Evolutionary conservation across 2,329 filamentous ascomycete species (phyloP).

Genomic region (Camillea tinctor): DNA sequence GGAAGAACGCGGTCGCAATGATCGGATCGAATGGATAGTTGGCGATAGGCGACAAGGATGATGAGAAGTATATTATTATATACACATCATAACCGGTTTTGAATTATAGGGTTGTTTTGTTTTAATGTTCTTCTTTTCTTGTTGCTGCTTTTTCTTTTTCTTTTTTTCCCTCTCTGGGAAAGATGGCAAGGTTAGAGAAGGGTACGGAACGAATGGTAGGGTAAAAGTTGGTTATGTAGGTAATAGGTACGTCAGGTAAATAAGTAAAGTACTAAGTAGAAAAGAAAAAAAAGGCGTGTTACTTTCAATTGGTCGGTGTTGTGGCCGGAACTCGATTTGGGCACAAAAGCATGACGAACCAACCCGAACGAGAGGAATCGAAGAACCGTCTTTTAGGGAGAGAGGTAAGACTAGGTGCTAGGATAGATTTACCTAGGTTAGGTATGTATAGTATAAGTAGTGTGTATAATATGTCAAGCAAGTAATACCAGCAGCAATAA

Average conservation of each 20-base stretch:
- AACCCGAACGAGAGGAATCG: slow-evolving; percentile 13
- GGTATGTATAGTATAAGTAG: too few relatives aligned
- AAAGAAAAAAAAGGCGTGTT: slow-evolving; percentile 21
- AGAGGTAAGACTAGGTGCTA: too few relatives aligned
- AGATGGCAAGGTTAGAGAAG: slow-evolving; percentile 7
- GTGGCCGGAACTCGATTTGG: slow-evolving; percentile 18
- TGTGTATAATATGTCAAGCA: too few relatives aligned
- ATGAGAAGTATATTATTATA: background rate
- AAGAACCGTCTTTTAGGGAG: background rate
- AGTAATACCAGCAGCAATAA: background rate
- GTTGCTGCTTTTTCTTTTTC: too few relatives aligned
- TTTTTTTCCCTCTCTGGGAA: too few relatives aligned
- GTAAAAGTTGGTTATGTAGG: too few relatives aligned
- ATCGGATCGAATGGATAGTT: background rate
- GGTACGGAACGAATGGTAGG: too few relatives aligned
- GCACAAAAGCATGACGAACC: slow-evolving; percentile 22
- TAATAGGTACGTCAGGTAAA: too few relatives aligned
- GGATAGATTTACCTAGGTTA: too few relatives aligned
- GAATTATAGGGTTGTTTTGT: too few relatives aligned
- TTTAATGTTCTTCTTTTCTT: background rate
- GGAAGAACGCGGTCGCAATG: background rate
- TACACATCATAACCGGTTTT: too few relatives aligned
- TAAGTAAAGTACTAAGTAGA: too few relatives aligned
- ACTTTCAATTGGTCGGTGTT: slow-evolving; percentile 22
- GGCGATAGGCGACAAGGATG: background rate